Evolutionary conservation across 352 stramenopile species (phyloP), one percentile per base, ranked within the genome.

Genomic region (Globisporangium splendens): DNA sequence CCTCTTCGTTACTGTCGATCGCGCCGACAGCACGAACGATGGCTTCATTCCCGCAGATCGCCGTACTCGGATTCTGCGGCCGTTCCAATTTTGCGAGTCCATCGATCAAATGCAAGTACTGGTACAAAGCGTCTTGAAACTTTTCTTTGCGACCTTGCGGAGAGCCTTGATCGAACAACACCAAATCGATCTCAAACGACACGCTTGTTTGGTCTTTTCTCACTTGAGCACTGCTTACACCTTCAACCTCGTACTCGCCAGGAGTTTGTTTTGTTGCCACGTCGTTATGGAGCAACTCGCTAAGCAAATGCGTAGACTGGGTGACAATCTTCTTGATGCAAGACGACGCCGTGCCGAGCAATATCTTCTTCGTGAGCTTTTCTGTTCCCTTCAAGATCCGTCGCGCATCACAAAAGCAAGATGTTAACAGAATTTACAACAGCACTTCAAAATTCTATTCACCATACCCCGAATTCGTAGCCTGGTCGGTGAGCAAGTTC

Each of bases 41-140:
- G 7, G 79, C 69, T 47, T 69, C 72, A 57, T 91, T 93, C 2
- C 83, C 83, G 39, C 87, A 89, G 47, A 79, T 73, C 4, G 70
- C 74, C 14, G 83, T 93, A 57, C 77, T 89, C 1, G 83, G 76
- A n/a, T 70, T 75, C 1, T 38, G 48, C 7, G 62, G n/a, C n/a
- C 69, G 66, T 8, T 47, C 43, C 8, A 87, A 58, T 46, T 86
- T 88, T 10, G 66, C 63, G 18, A 86, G 56, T 1, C 83, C 83
- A n/a, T 75, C 74, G 2, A 73, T 24, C 17, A 79, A 46, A 44
- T 87, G 80, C 24, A 89, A 61, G 39, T 84, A 75, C 22, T 77
- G 51, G 24, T 65, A 66, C n/a, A 77, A 38, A 12, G 52, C 59
- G 11, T 67, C 52, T 24, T 58, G 50, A 1, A 46, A 53, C 41